Evolutionary conservation across 2,329 filamentous ascomycete species (phyloP), one percentile per base, ranked within the genome.

Genomic region (Colletotrichum trifolii): DNA sequence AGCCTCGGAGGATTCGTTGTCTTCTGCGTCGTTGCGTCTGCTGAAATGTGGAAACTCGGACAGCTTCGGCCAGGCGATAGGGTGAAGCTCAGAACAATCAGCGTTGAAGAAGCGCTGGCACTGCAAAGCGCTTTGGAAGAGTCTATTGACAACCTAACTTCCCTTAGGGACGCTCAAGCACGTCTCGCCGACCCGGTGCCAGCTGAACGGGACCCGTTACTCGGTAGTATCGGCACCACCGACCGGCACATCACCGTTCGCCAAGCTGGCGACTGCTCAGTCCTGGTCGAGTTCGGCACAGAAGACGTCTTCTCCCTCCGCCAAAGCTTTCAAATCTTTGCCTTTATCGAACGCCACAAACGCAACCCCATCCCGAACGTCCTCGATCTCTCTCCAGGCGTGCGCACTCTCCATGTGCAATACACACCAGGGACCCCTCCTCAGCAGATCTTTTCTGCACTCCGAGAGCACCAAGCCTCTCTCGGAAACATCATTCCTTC

Each of bases 31-130:
- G 73, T 82, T 5, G 73, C 74, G 6, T 73, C 74, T 11, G 75
- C 75, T 1, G 78, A 81, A 38, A 69, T 81, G 69, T 81, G 77
- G 77, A 80, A 80, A 68, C 65, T 81, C 33, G 80, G 79, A 9
- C 79, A 80, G 62, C 70, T 78, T 12, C 73, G 73, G 8, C 76
- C 78, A 2, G 79, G 79, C 1, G 79, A 81, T 61, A 71, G 68
- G 12, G 72, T 79, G n/a, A 70, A 68, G 0, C 74, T 80, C 39
- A 70, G 69, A 2, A 71, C 74, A 9, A 71, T 79, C 35, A 69
- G 54, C 8, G 68, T 72, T 8, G 67, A 70, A 5, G 66, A 64
- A 15, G 75, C 75, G 1, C 25, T 73, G 4, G 59, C 67, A 10
- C 67, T 76, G 9, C 70, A 74, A 4, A 54, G 50, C 3, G 56